Evolutionary conservation across 1,284 basidiomycete genomes (phyloP).

Genomic region (Heterobasidion irregulare): DNA sequence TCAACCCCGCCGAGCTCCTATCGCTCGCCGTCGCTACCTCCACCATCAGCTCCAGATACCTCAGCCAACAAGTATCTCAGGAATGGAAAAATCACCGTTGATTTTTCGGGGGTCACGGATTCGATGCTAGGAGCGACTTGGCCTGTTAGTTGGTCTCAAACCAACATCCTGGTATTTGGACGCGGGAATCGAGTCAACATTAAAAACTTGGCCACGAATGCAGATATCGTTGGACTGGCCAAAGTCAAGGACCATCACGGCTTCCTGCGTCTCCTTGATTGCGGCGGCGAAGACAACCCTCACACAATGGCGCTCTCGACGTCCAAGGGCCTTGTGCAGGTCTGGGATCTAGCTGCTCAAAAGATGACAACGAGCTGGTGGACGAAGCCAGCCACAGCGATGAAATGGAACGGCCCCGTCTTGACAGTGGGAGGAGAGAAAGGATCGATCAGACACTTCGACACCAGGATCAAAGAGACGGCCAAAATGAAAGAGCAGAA

Average conservation of each 20-base stretch:
- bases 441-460: conserved; percentile 44
- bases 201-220: conserved; percentile 34
- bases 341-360: conserved; percentile 43
- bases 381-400: conserved; percentile 34
- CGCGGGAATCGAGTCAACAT: conserved; percentile 44
- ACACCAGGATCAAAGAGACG: conserved; percentile 34
- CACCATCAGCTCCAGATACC: conserved; percentile 8
- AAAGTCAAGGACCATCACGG: conserved; percentile 39
- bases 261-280: conserved; percentile 32
- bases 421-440: conserved; percentile 40
- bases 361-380: conserved; percentile 35
- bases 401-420: conserved; percentile 39
- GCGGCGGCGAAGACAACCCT: conserved; percentile 27
- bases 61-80: conserved; percentile 11
- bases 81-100: conserved; percentile 25
- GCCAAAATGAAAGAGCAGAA: conserved; percentile 44
- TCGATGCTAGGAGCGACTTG: conserved; percentile 9
- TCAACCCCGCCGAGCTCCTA: conserved; percentile 1
- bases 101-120: conserved; percentile 24
- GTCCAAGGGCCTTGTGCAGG: conserved; percentile 36
- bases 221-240: conserved; percentile 42
- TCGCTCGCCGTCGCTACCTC: conserved; percentile 9
- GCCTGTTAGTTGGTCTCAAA: conserved; percentile 33
- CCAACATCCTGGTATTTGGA: conserved; percentile 38
- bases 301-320: conserved; percentile 39